Conservation (phyloP, 2,329 filamentous ascomycete genomes). For the Penicillium sp. region DNA sequence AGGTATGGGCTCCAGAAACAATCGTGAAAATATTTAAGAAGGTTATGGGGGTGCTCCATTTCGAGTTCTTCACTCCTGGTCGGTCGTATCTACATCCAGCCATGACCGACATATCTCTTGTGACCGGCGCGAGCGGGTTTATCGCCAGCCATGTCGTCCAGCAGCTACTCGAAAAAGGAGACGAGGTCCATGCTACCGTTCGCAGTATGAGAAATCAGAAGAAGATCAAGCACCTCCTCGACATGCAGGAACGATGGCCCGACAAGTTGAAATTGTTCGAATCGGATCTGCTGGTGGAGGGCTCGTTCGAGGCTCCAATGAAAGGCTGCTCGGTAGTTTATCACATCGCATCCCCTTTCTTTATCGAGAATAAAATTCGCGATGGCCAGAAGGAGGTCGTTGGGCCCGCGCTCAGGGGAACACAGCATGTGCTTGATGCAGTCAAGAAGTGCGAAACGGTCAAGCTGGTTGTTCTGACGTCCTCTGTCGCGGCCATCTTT, state of each 20-base stretch:
- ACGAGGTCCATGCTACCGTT: slow-evolving; percentile 17
- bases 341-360: slow-evolving; percentile 41
- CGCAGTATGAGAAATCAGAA: slow-evolving; percentile 16
- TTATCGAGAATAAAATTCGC: slow-evolving; percentile 28
- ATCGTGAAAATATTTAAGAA: too few species aligned
- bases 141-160: slow-evolving; percentile 21
- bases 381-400: slow-evolving; percentile 30
- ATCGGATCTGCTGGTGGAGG: slow-evolving; percentile 31
- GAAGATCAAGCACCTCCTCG: slow-evolving; percentile 21
- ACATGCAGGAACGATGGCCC: slow-evolving; percentile 20
- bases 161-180: slow-evolving; percentile 18
- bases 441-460: slow-evolving; percentile 28
- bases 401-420: slow-evolving; percentile 31
- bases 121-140: slow-evolving; percentile 25
- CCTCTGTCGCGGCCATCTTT: slow-evolving; percentile 28
- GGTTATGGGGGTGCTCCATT: too few species aligned
- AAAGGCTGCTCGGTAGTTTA: slow-evolving; percentile 34
- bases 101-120: slow-evolving; percentile 12
- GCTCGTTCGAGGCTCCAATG: slow-evolving; percentile 33
- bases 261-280: slow-evolving; percentile 28
- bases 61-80: too few species aligned
- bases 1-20: too few species aligned
- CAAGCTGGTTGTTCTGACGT: slow-evolving; percentile 32
- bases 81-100: neutral
- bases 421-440: slow-evolving; percentile 28